Evolutionary conservation across 176 grass and related monocot species (phyloP).

Genomic region (Aegilops tauschii): DNA sequence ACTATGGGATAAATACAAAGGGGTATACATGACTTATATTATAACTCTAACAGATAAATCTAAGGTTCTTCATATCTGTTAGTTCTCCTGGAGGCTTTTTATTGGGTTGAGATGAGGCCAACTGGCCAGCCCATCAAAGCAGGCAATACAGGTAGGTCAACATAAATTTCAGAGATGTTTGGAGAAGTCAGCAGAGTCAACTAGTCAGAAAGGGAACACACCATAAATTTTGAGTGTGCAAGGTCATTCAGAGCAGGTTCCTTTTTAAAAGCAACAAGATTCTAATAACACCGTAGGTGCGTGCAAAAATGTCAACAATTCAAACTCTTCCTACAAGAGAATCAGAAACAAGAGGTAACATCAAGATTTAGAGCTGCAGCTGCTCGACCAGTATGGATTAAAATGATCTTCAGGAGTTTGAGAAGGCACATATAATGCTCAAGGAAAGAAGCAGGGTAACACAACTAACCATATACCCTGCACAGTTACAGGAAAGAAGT

Average conservation of each 20-base stretch:
- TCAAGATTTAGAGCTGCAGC: neutral
- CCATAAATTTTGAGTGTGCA: neutral
- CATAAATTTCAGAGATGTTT: neutral
- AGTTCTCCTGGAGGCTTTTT: neutral
- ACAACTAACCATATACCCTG: neutral
- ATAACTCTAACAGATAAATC: too few species aligned
- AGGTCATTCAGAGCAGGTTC: neutral
- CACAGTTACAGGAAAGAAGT: neutral
- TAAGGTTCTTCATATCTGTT: neutral
- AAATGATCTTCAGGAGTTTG: neutral
- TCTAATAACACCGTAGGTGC: neutral
- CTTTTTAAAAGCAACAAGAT: neutral
- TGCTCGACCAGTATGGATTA: neutral
- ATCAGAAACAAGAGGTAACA: neutral
- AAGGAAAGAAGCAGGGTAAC: neutral
- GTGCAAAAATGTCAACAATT: slow-evolving; percentile 2
- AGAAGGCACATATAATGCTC: neutral
- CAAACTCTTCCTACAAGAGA: neutral
- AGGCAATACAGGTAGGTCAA: neutral
- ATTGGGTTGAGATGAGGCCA: neutral
- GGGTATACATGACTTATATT: too few species aligned
- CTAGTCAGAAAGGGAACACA: neutral
- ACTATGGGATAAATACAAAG: too few species aligned
- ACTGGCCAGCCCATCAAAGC: neutral
- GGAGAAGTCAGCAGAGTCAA: neutral